These are phyloP conservation scores for Cladophialophora psammophila DNA, from an alignment of 2,329 filamentous ascomycete species.

Conservation along the genomic window DNA sequence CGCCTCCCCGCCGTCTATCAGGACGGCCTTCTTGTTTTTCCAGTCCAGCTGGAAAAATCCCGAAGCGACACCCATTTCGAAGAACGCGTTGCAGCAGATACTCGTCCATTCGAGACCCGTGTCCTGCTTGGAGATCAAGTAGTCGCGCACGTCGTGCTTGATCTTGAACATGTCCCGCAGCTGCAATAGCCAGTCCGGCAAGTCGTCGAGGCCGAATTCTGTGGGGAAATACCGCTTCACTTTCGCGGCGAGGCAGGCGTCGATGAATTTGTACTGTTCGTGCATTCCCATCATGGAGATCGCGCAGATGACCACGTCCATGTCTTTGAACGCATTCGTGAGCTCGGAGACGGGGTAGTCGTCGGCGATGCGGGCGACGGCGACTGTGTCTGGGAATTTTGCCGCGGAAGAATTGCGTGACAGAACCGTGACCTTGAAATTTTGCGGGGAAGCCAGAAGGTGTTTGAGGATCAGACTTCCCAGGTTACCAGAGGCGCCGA, in stretches of 20 bases:
- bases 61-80: conserved; percentile 46
- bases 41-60: conserved; percentile 57
- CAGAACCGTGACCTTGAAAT: conserved; percentile 31
- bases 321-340: conserved; percentile 27
- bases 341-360: conserved; percentile 32
- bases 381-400: conserved; percentile 20
- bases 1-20: conserved; percentile 58
- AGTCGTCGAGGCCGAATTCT: conserved; percentile 43
- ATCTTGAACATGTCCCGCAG: conserved; percentile 40
- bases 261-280: conserved; percentile 49
- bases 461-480: conserved; percentile 32
- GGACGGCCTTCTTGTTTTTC: conserved; percentile 52
- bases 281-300: conserved; percentile 35
- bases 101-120: conserved; percentile 42
- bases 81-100: conserved; percentile 46
- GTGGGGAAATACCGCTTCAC: conserved; percentile 54
- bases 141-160: conserved; percentile 45
- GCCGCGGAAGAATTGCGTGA: conserved; percentile 32
- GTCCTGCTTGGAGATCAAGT: conserved; percentile 40
- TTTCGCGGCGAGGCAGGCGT: conserved; percentile 49
- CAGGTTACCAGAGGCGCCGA: conserved; percentile 35
- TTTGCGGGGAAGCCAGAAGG: conserved; percentile 26
- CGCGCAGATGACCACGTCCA: conserved; percentile 34
- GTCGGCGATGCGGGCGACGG: conserved; percentile 28
- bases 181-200: conserved; percentile 35